Conservation (phyloP, 2,329 filamentous ascomycete genomes). For the Penicillium rolfsii region DNA sequence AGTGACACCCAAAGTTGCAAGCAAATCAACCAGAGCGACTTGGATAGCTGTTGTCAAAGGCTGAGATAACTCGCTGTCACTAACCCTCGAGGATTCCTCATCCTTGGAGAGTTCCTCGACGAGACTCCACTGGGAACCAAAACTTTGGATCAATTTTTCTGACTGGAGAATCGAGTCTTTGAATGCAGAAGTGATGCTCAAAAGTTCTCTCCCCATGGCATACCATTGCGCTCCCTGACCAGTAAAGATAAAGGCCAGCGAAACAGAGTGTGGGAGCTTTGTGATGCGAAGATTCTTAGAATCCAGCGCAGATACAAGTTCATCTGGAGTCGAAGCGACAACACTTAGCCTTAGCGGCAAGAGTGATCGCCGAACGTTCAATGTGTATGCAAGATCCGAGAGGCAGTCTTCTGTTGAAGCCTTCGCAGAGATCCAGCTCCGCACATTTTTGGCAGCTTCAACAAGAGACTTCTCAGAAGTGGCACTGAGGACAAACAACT, state of each 20-base stretch:
- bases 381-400: conserved; percentile 1
- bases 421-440: neutral
- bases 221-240: conserved; percentile 36
- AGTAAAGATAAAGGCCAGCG: conserved; percentile 1
- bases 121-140: conserved; percentile 19
- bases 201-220: conserved; percentile 32
- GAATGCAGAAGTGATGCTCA: conserved; percentile 9
- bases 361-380: conserved; percentile 2
- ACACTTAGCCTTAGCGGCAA: neutral
- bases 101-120: conserved; percentile 8
- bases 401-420: neutral
- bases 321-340: neutral
- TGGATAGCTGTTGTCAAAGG: conserved; percentile 13
- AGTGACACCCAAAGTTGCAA: conserved; percentile 3
- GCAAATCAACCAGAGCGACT: conserved; percentile 11
- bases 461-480: neutral
- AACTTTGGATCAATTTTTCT: conserved; percentile 14
- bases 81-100: neutral
- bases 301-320: neutral
- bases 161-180: neutral
- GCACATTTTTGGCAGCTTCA: conserved; percentile 1
- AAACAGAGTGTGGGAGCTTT: conserved; percentile 3
- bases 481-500: conserved; percentile 2
- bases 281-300: neutral
- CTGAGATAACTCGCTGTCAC: conserved; percentile 4